Conservation (phyloP, 2,329 filamentous ascomycete species). For the Nemania serpens region DNA sequence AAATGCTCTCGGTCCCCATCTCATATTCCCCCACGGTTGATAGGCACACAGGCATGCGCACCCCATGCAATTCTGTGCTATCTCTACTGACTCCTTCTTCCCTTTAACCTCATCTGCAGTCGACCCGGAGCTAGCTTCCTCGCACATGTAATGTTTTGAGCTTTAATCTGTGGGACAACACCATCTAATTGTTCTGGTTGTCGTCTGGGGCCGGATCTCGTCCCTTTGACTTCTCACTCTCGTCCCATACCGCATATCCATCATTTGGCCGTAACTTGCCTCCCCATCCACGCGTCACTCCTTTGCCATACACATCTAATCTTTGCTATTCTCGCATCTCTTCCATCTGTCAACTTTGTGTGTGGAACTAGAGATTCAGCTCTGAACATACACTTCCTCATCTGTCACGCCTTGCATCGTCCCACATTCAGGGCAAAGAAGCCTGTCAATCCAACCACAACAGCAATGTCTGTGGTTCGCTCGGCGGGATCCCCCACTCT, state of each 20-base stretch:
- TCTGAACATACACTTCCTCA: slow-evolving; percentile 13
- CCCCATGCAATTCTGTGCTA: neutral
- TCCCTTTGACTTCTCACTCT: slow-evolving; percentile 9
- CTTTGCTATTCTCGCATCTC: slow-evolving; percentile 40
- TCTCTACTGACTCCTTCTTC: slow-evolving; percentile 22
- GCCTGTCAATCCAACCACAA: slow-evolving; percentile 11
- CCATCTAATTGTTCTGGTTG: slow-evolving; percentile 16
- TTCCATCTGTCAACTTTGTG: slow-evolving; percentile 38
- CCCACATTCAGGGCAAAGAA: neutral
- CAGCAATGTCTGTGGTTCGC: slow-evolving; percentile 46
- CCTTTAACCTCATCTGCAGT: slow-evolving; percentile 6
- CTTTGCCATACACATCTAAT: slow-evolving; percentile 36
- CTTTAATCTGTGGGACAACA: slow-evolving; percentile 17
- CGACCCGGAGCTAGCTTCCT: slow-evolving; percentile 22
- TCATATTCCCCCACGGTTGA: neutral
- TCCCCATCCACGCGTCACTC: slow-evolving; percentile 24
- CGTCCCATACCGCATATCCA: slow-evolving; percentile 15
- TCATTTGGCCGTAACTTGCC: slow-evolving; percentile 21
- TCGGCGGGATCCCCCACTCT: slow-evolving; percentile 50
- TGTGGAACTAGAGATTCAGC: slow-evolving; percentile 31
- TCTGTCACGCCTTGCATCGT: slow-evolving; percentile 6
- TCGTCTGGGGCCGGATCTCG: slow-evolving; percentile 12
- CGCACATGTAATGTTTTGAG: slow-evolving; percentile 11
- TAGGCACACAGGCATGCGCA: slow-evolving; percentile 5
- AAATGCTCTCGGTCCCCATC: slow-evolving; percentile 4